A percentile compares a stretch with the other conserved stretches of the same genome.
Conservation (phyloP, 139 green algal species). For the Chlorella vulgaris region DNA sequence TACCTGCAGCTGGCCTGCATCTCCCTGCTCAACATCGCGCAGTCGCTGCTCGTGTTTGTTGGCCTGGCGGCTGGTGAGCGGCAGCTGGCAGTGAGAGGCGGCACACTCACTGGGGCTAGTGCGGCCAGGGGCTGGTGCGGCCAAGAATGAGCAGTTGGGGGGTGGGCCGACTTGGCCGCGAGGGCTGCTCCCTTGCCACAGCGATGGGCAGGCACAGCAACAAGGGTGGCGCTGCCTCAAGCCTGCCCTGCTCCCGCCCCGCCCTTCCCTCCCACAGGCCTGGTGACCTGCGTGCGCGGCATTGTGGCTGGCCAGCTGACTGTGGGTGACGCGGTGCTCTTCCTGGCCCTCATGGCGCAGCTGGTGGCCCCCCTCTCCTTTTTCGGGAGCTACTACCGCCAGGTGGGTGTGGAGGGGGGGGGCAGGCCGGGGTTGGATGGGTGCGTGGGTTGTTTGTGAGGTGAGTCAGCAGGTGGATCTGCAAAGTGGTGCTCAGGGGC, state of each 20-base stretch:
- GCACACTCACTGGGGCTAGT: not conserved
- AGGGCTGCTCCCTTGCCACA: no score
- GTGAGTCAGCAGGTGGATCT: no score
- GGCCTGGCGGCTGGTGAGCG: constrained; percentile 47
- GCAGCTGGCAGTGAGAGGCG: not conserved
- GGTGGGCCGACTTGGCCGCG: no score
- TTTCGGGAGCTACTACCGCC: constrained; percentile 72
- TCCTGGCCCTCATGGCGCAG: constrained; percentile 86
- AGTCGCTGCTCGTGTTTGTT: constrained; percentile 82
- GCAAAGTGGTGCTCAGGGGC: no score
- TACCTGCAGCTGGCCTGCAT: constrained; percentile 65
- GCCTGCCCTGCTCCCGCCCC: no score
- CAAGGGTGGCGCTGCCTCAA: no score
- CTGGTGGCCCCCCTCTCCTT: constrained; percentile 88
- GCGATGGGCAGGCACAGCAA: no score
- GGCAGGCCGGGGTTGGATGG: not conserved
- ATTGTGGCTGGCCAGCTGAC: constrained; percentile 63
- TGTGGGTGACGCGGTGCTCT: constrained; percentile 87
- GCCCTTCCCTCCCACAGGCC: constrained; percentile 32
- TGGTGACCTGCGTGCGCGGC: constrained; percentile 67
- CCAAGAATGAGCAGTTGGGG: no score
- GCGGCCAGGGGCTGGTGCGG: no score
- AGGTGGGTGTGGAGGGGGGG: not conserved
- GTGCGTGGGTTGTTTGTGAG: not conserved
- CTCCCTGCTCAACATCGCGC: constrained; percentile 82